These are phyloP conservation scores for Leptomonas seymouri DNA, from an alignment of 208 protist genomes.

Conservation along the genomic window DNA sequence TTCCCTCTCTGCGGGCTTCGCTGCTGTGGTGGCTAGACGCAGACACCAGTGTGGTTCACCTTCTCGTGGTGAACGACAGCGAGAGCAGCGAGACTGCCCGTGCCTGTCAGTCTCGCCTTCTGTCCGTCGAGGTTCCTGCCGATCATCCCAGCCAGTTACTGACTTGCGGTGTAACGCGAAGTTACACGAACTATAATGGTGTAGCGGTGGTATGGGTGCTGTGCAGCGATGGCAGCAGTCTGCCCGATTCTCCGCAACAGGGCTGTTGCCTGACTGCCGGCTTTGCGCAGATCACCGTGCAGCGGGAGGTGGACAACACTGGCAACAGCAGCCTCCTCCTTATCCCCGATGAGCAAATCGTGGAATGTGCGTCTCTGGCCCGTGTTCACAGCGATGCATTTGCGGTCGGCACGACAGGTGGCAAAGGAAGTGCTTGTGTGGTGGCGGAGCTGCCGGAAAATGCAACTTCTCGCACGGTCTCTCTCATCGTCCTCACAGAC, in stretches of 20 bases:
- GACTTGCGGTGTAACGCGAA: slow-evolving; percentile 67
- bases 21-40: slow-evolving; percentile 80
- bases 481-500: slow-evolving; percentile 64
- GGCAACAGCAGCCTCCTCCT: slow-evolving; percentile 55
- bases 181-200: slow-evolving; percentile 50
- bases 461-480: slow-evolving; percentile 25
- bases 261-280: slow-evolving; percentile 25
- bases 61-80: slow-evolving; percentile 58
- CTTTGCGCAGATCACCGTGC: slow-evolving; percentile 51
- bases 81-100: slow-evolving; percentile 41
- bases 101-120: slow-evolving; percentile 54
- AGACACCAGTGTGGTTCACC: slow-evolving; percentile 46
- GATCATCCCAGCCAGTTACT: slow-evolving; percentile 36
- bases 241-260: not conserved
- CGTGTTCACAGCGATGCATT: slow-evolving; percentile 28
- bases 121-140: slow-evolving; percentile 66
- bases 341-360: slow-evolving; percentile 43
- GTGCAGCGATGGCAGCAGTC: slow-evolving; percentile 14
- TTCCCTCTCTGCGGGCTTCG: slow-evolving; percentile 60
- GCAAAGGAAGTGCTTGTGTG: slow-evolving; percentile 39
- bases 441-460: slow-evolving; percentile 41
- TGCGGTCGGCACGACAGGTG: slow-evolving; percentile 8
- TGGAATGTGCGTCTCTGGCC: slow-evolving; percentile 41
- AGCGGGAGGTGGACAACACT: slow-evolving; percentile 53
- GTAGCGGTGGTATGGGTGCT: slow-evolving; percentile 73